These are phyloP conservation scores for Alternaria infectoria DNA, from an alignment of 2,329 filamentous ascomycete genomes.

Conservation along the genomic window DNA sequence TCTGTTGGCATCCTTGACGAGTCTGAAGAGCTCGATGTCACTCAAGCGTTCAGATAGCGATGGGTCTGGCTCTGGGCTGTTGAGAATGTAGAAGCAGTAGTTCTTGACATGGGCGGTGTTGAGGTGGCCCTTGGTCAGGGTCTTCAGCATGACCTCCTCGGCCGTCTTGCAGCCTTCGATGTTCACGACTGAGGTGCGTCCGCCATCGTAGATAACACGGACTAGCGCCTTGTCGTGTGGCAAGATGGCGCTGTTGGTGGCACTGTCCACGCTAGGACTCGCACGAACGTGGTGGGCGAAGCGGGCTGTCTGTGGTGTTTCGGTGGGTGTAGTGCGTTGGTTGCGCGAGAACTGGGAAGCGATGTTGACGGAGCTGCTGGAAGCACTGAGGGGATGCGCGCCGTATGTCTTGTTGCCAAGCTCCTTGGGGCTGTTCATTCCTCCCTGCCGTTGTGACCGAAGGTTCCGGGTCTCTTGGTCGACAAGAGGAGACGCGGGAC, in stretches of 20 bases:
- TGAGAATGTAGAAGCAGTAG: conserved; percentile 95
- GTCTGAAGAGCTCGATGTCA: conserved; percentile 86
- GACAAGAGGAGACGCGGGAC: conserved; percentile 73
- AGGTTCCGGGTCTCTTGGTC: conserved; percentile 61
- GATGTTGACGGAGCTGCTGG: conserved; percentile 54
- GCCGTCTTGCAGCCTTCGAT: conserved; percentile 89
- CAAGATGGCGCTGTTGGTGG: conserved; percentile 76
- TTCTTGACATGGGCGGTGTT: conserved; percentile 91
- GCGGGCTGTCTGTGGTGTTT: conserved; percentile 66
- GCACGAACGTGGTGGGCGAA: conserved; percentile 75
- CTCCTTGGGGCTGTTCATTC: conserved; percentile 63
- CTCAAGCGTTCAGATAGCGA: conserved; percentile 80
- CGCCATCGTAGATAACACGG: conserved; percentile 89
- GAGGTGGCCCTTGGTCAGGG: conserved; percentile 83
- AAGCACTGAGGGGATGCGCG: conserved; percentile 60
- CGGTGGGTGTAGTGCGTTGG: conserved; percentile 62
- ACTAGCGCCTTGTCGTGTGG: conserved; percentile 89
- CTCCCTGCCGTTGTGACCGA: conserved; percentile 65
- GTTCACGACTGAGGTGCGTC: conserved; percentile 91
- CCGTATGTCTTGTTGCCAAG: conserved; percentile 61
- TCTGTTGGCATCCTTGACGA: conserved; percentile 84
- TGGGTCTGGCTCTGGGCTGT: conserved; percentile 82
- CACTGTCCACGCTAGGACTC: conserved; percentile 83
- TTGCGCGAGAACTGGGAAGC: conserved; percentile 54
- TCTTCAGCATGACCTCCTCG: conserved; percentile 90